These are phyloP conservation scores for Colletotrichum navitas DNA, from an alignment of 2,329 filamentous ascomycete genomes.

Conservation along the genomic window DNA sequence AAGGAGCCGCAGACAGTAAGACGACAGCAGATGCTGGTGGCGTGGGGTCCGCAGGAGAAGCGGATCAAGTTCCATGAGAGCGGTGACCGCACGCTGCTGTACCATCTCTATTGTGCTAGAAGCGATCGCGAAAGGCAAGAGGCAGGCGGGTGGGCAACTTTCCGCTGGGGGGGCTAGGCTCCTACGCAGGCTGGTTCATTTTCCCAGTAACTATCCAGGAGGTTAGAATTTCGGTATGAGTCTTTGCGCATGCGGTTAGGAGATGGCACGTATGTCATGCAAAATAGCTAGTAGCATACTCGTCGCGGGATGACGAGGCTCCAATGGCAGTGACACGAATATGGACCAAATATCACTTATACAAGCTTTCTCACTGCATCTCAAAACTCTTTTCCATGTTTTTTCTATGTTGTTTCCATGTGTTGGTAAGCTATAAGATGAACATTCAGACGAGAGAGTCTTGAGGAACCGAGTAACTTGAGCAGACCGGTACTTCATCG, in stretches of 20 bases:
- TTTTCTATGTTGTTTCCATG: neutral
- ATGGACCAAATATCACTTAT: neutral
- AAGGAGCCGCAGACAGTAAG: slow-evolving; percentile 52
- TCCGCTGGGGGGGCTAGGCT: slow-evolving; percentile 35
- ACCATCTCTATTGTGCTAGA: slow-evolving; percentile 47
- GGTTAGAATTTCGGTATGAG: neutral
- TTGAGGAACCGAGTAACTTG: too few species aligned
- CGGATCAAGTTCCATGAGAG: slow-evolving; percentile 46
- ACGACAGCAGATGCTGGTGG: slow-evolving; percentile 55
- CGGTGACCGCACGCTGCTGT: slow-evolving; percentile 49
- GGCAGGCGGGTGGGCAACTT: slow-evolving; percentile 33
- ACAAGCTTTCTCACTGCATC: neutral
- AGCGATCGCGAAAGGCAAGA: slow-evolving; percentile 39
- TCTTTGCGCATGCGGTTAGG: neutral
- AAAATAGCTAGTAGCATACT: neutral
- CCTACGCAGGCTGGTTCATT: too few species aligned
- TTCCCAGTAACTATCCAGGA: neutral
- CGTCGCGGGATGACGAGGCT: too few species aligned
- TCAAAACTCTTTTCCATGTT: neutral
- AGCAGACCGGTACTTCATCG: too few species aligned
- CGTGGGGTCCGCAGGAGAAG: slow-evolving; percentile 53
- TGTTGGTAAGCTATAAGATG: neutral
- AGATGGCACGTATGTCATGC: neutral
- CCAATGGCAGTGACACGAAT: neutral
- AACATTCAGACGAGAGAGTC: neutral